Evolutionary conservation across 2,329 filamentous ascomycete species (phyloP), one percentile per base, ranked within the genome.

Genomic region (Penicillium capsulatum): DNA sequence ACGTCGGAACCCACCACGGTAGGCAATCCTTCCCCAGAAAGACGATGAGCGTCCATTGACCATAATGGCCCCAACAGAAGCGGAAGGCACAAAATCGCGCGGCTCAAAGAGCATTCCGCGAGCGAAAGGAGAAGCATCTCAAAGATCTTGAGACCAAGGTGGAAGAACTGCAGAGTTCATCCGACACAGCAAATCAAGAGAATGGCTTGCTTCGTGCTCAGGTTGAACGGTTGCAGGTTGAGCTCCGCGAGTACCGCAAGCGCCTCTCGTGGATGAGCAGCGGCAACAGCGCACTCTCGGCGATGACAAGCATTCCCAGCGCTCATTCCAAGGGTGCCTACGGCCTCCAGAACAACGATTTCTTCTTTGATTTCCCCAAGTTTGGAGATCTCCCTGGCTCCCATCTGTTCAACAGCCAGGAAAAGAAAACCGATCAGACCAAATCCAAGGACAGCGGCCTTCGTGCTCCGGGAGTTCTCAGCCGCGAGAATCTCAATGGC

Each of bases 1-100:
- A 97, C 88, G 33, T 94, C 87, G 15, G 92, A 97, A 66, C 92
- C 92, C 16, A 97, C 86, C 54, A 92, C 90, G 53, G 91, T 97
- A 81, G 73, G 90, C 80, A 44, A 24, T 6, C 27, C 31, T 30
- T 15, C 9, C 11, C 4, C 11, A 4, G 5, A 4, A 14, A 11
- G 4, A 7, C 26, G 13, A n/a, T 14, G 5, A 7, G 6, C n/a
- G 6, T 4, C 5, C 10, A 14, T 6, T 11, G 6, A 28, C n/a
- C 9, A 28, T 6, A 28, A 7, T 34, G 1, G 13, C 15, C 15
- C 26, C 14, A 38, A 37, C 47, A 72, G 67, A 72, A 72, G 56
- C 68, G 69, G 55, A 98, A 98, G 71, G 92, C 92, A 7, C 90
- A 96, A 61, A 96, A 96, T 54, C 80, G 90, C 52, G 90, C 90